Percentiles rank a stretch among this genome's conserved stretches.
Evolutionary conservation across 1,139 yeast species (phyloP).

Genomic region (Debaryomycetaceae sp.): DNA sequence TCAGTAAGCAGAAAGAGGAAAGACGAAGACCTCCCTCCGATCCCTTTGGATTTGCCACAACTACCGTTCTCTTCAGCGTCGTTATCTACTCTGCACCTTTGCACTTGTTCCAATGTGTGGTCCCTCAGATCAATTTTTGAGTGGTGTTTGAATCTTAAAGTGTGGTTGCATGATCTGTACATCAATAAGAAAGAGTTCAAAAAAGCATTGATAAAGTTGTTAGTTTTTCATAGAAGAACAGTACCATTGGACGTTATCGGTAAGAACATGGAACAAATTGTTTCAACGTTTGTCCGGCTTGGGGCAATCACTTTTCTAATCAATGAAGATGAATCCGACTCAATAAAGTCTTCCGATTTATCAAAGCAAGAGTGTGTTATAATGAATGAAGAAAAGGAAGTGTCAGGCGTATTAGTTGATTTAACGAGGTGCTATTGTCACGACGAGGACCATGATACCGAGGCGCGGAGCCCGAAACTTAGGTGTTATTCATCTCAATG

Average conservation of each 20-base stretch:
- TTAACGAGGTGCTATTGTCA: constrained; percentile 36
- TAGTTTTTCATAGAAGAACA: constrained; percentile 49
- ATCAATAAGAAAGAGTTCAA: constrained; percentile 50
- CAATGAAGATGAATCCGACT: constrained; percentile 5
- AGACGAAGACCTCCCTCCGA: constrained; percentile 40
- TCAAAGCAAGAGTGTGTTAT: constrained; percentile 14
- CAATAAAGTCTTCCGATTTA: neutral
- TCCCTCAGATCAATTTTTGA: constrained; percentile 39
- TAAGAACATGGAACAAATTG: constrained; percentile 49
- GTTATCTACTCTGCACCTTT: constrained; percentile 47
- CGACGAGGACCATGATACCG: constrained; percentile 22
- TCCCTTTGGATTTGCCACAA: constrained; percentile 54
- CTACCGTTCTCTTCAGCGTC: constrained; percentile 55
- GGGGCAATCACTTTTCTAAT: constrained; percentile 38
- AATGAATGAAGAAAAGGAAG: constrained; percentile 18
- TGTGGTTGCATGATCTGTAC: constrained; percentile 50
- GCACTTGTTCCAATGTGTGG: constrained; percentile 36
- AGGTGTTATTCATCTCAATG: constrained; percentile 41
- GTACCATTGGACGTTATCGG: constrained; percentile 56
- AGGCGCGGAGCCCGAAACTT: constrained; percentile 10
- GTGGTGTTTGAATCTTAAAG: constrained; percentile 49
- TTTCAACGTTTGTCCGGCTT: constrained; percentile 42
- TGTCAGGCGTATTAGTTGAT: constrained; percentile 38
- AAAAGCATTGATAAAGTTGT: constrained; percentile 48
- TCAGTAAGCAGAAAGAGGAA: constrained; percentile 11